Evolutionary conservation across 1,284 basidiomycete species (phyloP), one percentile per base, ranked within the genome.

Genomic region (Fomitopsis palustris): DNA sequence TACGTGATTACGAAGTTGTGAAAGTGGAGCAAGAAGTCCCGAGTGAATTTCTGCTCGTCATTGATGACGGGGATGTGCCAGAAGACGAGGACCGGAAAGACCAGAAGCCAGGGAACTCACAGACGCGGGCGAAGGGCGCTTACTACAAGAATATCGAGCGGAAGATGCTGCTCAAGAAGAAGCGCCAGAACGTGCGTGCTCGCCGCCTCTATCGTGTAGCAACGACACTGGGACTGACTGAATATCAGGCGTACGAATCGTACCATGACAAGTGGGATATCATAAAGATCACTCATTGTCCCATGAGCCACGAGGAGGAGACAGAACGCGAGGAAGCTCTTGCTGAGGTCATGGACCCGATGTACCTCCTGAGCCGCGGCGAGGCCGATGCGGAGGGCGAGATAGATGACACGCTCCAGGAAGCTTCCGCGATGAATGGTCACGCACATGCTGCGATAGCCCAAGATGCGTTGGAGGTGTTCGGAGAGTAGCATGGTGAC

Each of bases 91-190:
- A 60, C 37, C 47, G 19, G 51, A 66, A 25, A 54, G 54, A 63
- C 38, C 65, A 54, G 68, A 69, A 61, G 35, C 35, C 35, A 3
- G 35, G 35, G 10, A 37, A 37, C 7, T 10, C 12, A 12, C 12
- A 37, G 57, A 67, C 54, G 51, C 61, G 64, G 38, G 69, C 51
- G 70, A 80, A 59, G 72, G 92, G 89, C 17, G 93, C 87, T 0
- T 94, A 92, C 72, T 95, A 93, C 78, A 94, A 93, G 74, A 88
- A 88, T 68, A 91, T 95, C 60, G 87, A 89, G 71, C 85, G 90
- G 60, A 93, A 93, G 72, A 93, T 93, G 81, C 78, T 86, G 21
- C 77, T 96, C 52, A 92, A 93, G 74, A 95, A 94, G 78, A 92
- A 88, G 71, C 83, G 93, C 14, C 83, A 81, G 19, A 90, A 88